Base-by-base conservation (phyloP, 2,329 filamentous ascomycete species). In the Cordyceps fumosorosea region DNA sequence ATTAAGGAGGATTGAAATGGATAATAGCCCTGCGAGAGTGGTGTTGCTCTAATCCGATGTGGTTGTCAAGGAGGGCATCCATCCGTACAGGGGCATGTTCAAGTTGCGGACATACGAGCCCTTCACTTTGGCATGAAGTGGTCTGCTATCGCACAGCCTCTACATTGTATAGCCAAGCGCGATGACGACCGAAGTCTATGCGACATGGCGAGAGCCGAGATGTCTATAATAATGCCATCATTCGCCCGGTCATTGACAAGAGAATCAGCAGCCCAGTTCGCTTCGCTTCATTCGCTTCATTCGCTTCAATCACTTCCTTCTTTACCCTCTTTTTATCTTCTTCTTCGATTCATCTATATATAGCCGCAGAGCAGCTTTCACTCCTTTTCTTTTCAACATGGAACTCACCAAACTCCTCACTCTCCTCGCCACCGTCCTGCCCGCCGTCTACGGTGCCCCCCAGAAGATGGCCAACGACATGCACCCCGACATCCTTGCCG, bases 361-460 rank as follows among this genome's bases (percentile, higher is more conserved):
- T 12, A 47, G 44, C 44, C 20, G 44, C 44, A 12, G 44, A 22
- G 44, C 44, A 47, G 44, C 44, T 47, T 47, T 24, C 62, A 47
- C 6, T 45, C 44, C n/a, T 12, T 22, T 22, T 22, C 44, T 47
- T 37, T 47, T 60, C 37, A 54, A 60, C 55, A 77, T 76, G 74
- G 70, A 75, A 70, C 70, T 76, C 70, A 68, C 69, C 65, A 71
- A 64, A 55, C 76, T 76, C 60, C 73, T 76, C 64, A 67, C 70
- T 69, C 68, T 74, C 66, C 66, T 76, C 63, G 74, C 74, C 66
- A 69, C 65, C 64, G 70, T 74, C 67, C 71, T 76, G 68, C 74
- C 74, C 67, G 65, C 75, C 63, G 74, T 67, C 67, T 75, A 76
- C 65, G 74, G 74, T 69, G 74, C 74, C 62, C 74, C 74, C 62